Conservation (phyloP, 345 rosid species). For the Eutrema heterophyllum region DNA sequence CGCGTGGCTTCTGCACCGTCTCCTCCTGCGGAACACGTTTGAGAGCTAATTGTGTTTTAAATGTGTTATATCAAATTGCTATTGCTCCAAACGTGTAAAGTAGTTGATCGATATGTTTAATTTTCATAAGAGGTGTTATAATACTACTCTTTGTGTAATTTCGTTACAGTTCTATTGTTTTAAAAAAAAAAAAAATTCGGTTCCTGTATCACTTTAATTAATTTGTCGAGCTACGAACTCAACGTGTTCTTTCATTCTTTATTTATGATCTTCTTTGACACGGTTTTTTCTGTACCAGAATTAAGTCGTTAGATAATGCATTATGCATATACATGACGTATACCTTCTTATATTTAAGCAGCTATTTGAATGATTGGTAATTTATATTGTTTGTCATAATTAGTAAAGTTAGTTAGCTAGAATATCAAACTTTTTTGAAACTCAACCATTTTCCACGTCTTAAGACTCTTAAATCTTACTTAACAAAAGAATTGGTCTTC, state of each 20-base stretch:
- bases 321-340: too few species aligned
- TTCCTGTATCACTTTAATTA: neutral
- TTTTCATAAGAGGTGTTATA: neutral
- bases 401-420: too few species aligned
- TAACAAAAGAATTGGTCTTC: neutral
- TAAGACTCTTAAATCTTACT: too few species aligned
- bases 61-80: conserved; percentile 10
- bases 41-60: conserved; percentile 3
- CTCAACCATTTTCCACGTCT: too few species aligned
- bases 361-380: too few species aligned
- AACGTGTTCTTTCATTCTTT: neutral
- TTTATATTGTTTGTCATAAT: too few species aligned
- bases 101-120: neutral
- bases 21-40: conserved; percentile 46
- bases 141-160: neutral
- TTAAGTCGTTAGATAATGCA: too few species aligned
- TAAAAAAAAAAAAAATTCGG: too few species aligned
- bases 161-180: neutral
- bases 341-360: too few species aligned
- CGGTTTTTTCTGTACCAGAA: neutral
- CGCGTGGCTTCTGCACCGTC: conserved; percentile 36
- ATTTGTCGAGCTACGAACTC: neutral
- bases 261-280: neutral
- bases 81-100: conserved; percentile 1
- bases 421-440: too few species aligned